Conservation (phyloP, 148 eudicot genomes). For the Rhododendron ovatum region DNA sequence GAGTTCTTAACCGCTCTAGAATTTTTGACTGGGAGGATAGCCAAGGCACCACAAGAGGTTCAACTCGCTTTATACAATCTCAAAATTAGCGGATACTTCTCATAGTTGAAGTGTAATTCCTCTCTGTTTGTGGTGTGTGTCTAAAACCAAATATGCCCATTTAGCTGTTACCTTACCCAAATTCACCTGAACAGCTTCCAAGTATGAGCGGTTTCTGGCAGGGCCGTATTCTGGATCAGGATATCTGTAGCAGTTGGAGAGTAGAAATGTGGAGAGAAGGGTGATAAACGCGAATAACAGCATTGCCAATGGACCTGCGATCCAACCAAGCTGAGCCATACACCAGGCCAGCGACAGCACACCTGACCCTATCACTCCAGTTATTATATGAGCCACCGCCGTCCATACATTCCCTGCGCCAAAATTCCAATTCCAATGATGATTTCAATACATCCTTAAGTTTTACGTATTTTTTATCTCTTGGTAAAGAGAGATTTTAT, state of each 20-base stretch:
- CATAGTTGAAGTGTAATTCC: not conserved
- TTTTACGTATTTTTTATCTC: no score
- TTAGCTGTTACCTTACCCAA: conserved; percentile 27
- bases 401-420: conserved; percentile 50
- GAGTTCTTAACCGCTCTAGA: not conserved
- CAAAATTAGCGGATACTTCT: not conserved
- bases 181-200: conserved; percentile 45
- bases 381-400: conserved; percentile 65
- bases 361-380: conserved; percentile 70
- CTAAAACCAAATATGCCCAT: not conserved
- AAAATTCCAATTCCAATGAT: not conserved
- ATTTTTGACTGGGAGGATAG: not conserved
- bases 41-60: not conserved
- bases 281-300: conserved; percentile 45
- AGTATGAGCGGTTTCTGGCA: conserved; percentile 40
- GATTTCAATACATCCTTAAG: not conserved
- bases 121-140: not conserved
- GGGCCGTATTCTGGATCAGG: conserved; percentile 60
- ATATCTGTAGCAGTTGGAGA: conserved; percentile 48
- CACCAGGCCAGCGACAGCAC: conserved; percentile 62
- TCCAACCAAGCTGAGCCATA: conserved; percentile 66
- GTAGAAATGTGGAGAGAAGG: conserved; percentile 47
- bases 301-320: conserved; percentile 54
- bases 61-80: not conserved
- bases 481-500: no score